These are phyloP conservation scores for Mycena kentingensis DNA, from an alignment of 768 basidiomycete species.

Conservation along the genomic window DNA sequence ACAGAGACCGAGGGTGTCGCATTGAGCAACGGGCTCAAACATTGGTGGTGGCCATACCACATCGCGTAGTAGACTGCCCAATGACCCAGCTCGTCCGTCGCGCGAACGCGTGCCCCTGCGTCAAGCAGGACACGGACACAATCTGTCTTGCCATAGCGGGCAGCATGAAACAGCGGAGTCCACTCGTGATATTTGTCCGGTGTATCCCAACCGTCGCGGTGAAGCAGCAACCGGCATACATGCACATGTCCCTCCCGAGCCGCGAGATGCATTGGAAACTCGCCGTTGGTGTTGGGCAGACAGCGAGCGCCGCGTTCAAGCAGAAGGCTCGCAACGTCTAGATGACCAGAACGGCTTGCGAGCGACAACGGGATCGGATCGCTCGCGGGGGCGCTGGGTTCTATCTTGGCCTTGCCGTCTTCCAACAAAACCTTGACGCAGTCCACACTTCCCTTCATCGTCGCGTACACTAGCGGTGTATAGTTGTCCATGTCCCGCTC, in stretches of 20 bases:
- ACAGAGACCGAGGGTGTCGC: conserved; percentile 39
- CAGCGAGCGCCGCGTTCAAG: conserved; percentile 77
- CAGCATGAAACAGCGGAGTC: conserved; percentile 96
- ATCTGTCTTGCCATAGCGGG: conserved; percentile 75
- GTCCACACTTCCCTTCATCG: conserved; percentile 77
- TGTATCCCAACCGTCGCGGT: conserved; percentile 76
- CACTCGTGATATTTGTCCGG: conserved; percentile 98
- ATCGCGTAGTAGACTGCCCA: conserved; percentile 91
- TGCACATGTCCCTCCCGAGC: conserved; percentile 88
- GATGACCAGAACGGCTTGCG: conserved; percentile 87
- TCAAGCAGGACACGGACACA: conserved; percentile 80
- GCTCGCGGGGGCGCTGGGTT: conserved; percentile 55
- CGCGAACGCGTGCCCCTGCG: conserved; percentile 75
- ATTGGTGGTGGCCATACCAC: conserved; percentile 87
- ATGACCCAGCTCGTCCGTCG: conserved; percentile 82
- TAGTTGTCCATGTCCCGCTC: conserved; percentile 91
- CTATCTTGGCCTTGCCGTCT: conserved; percentile 65
- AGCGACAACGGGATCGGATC: conserved; percentile 87
- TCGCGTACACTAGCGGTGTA: conserved; percentile 92
- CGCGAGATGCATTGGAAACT: conserved; percentile 95
- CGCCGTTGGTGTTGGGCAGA: conserved; percentile 89
- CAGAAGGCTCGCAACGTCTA: conserved; percentile 77
- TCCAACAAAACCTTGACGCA: conserved; percentile 84
- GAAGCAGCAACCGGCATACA: conserved; percentile 78
- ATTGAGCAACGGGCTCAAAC: conserved; percentile 61